A percentile compares a stretch with the other conserved stretches of the same genome.
Conservation (phyloP, 78 protist genomes). For the Polysphondylium violaceum region DNA sequence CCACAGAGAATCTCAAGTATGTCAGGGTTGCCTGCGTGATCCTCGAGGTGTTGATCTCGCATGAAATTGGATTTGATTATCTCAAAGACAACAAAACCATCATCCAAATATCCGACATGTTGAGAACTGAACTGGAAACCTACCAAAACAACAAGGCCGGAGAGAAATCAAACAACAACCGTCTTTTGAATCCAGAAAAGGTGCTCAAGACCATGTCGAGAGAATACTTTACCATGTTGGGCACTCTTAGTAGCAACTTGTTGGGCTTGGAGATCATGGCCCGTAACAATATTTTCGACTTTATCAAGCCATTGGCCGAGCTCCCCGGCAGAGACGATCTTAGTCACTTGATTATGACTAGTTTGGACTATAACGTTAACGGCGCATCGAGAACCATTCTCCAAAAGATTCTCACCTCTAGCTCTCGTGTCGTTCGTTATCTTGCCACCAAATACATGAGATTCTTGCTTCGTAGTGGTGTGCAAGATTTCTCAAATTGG, state of each 20-base stretch:
- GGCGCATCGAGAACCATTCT: conserved; percentile 47
- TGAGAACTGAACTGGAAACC: conserved; percentile 38
- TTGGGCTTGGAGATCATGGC: conserved; percentile 64
- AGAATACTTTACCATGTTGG: conserved; percentile 82
- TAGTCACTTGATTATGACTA: conserved; percentile 46
- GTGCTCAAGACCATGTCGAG: conserved; percentile 76
- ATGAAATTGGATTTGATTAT: conserved; percentile 62
- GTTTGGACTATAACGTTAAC: conserved; percentile 55
- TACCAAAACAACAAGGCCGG: not conserved
- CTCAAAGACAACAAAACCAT: conserved; percentile 71
- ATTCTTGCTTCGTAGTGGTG: conserved; percentile 51
- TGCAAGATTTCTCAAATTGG: conserved; percentile 70
- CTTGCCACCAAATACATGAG: conserved; percentile 58
- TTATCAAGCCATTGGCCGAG: conserved; percentile 55
- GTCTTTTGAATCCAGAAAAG: conserved; percentile 57
- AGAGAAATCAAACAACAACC: not conserved
- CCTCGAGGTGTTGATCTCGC: conserved; percentile 57
- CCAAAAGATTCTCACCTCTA: conserved; percentile 39
- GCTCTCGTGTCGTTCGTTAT: conserved; percentile 34
- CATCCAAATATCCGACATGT: conserved; percentile 58
- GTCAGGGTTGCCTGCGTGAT: conserved; percentile 53
- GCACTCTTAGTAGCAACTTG: conserved; percentile 24
- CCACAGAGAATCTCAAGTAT: conserved; percentile 74
- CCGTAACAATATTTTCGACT: conserved; percentile 64
- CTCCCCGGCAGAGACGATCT: conserved; percentile 74